Evolutionary conservation across 768 basidiomycete genomes (phyloP).

Genomic region (Serpula lacrymans): DNA sequence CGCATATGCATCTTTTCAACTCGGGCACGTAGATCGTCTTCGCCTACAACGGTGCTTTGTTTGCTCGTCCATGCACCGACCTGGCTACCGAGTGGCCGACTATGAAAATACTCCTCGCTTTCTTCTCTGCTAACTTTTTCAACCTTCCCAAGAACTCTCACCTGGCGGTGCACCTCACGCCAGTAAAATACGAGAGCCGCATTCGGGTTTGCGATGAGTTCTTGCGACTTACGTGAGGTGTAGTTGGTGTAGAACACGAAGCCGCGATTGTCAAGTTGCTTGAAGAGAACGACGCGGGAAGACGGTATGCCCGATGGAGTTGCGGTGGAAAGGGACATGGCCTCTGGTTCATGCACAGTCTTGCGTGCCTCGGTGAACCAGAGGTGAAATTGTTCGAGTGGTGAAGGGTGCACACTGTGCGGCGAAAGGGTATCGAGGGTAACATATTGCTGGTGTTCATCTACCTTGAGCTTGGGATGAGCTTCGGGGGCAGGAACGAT

Average conservation of each 20-base stretch:
- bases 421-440: constrained; percentile 66
- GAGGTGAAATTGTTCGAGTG: constrained; percentile 77
- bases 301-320: constrained; percentile 76
- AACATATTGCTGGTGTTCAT: constrained; percentile 74
- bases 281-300: constrained; percentile 86
- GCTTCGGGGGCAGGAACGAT: constrained; percentile 36
- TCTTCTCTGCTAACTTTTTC: constrained; percentile 74
- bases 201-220: constrained; percentile 72
- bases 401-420: constrained; percentile 54
- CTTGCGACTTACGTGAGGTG: constrained; percentile 84
- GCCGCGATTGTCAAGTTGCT: constrained; percentile 82
- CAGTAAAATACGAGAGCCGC: constrained; percentile 90
- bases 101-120: constrained; percentile 79
- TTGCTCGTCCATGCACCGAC: constrained; percentile 93
- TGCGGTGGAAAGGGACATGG: constrained; percentile 78
- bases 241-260: constrained; percentile 99
- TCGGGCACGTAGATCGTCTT: constrained; percentile 63
- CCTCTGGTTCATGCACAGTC: constrained; percentile 81
- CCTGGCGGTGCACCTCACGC: constrained; percentile 76
- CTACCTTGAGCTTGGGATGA: constrained; percentile 60
- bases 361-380: constrained; percentile 78
- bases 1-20: constrained; percentile 55
- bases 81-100: constrained; percentile 77
- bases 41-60: constrained; percentile 78
- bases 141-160: constrained; percentile 81